Evolutionary conservation across 257 asterid genomes (phyloP), one percentile per base, ranked within the genome.

Genomic region (Ligustrum vulgare): DNA sequence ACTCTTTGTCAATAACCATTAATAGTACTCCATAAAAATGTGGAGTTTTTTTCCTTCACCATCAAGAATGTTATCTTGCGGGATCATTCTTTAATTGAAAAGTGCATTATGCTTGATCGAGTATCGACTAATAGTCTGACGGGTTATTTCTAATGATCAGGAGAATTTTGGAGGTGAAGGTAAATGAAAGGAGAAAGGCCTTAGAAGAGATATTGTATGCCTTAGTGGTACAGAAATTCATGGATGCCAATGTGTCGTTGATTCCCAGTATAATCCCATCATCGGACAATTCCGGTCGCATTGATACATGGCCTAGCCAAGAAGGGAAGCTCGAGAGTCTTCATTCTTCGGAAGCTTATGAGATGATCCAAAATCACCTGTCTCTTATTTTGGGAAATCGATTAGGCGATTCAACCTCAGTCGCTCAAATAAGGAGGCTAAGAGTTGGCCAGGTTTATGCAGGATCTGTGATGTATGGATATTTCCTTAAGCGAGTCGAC

Each of bases 131-230:
- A 67, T 70, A 67, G 62, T 81, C 66, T 37, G 47, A 64, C 51
- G 76, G 76, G 37, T 41, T 37, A 70, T 18, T 49, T 74, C 72
- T 37, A 45, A 79, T 74, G 16, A 72, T 60, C 62, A 92, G 98
- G 97, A 89, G 98, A 85, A 94, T 94, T 66, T 95, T 97, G 0
- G 98, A 92, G 91, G 95, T 94, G 41, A 94, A 89, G 87, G 96
- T 92, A 35, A 94, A 85, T 54, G 98, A 92, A 79, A 91, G 96
- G 85, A 89, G 77, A 77, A 86, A 88, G 85, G 88, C 91, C 3
- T 72, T 95, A 75, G 99, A 95, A 83, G 98, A 93, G 88, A 95
- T 93, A 80, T 75, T 93, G 67, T 95, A 95, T 72, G 85, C 99
- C 3, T 70, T 93, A 78, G 88, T 95, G 78, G 99, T 95, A 28